Evolutionary conservation across 805 yeast species (phyloP).

Genomic region (Pichia manshurica): DNA sequence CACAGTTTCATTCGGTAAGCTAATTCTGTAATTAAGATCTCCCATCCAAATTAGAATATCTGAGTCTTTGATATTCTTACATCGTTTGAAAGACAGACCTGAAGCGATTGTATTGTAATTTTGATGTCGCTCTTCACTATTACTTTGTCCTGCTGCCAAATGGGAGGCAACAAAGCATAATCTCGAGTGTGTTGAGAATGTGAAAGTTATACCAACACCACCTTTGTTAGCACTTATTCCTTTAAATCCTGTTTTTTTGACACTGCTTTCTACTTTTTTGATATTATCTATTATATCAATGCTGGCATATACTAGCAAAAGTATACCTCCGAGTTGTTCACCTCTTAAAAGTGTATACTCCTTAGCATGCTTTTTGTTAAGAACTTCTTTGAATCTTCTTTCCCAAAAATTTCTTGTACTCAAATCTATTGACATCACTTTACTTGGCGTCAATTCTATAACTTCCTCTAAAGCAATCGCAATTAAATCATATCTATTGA

Average conservation of each 20-base stretch:
- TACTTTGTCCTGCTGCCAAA: slow-evolving; percentile 86
- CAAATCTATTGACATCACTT: slow-evolving; percentile 74
- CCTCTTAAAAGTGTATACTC: slow-evolving; percentile 51
- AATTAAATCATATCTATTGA: slow-evolving; percentile 56
- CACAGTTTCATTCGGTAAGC: slow-evolving; percentile 65
- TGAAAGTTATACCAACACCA: slow-evolving; percentile 51
- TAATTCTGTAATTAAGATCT: slow-evolving; percentile 84
- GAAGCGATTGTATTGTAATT: slow-evolving; percentile 76
- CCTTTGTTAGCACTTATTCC: slow-evolving; percentile 74
- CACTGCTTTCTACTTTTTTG: slow-evolving; percentile 59
- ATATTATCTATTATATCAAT: slow-evolving; percentile 47
- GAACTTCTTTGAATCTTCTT: slow-evolving; percentile 42
- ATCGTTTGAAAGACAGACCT: slow-evolving; percentile 58
- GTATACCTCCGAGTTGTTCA: slow-evolving; percentile 82
- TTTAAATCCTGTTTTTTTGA: slow-evolving; percentile 88
- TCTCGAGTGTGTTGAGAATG: slow-evolving; percentile 48
- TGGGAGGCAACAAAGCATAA: slow-evolving; percentile 82
- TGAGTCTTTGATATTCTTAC: slow-evolving; percentile 61
- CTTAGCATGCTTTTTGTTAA: slow-evolving; percentile 36
- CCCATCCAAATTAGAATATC: slow-evolving; percentile 89
- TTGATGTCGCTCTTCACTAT: slow-evolving; percentile 75
- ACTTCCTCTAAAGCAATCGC: slow-evolving; percentile 88
- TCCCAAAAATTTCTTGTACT: slow-evolving; percentile 61
- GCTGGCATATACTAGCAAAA: slow-evolving; percentile 61
- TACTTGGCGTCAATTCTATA: slow-evolving; percentile 75